These are phyloP conservation scores for Isatis tinctoria DNA, from an alignment of 345 rosid species.

Conservation along the genomic window DNA sequence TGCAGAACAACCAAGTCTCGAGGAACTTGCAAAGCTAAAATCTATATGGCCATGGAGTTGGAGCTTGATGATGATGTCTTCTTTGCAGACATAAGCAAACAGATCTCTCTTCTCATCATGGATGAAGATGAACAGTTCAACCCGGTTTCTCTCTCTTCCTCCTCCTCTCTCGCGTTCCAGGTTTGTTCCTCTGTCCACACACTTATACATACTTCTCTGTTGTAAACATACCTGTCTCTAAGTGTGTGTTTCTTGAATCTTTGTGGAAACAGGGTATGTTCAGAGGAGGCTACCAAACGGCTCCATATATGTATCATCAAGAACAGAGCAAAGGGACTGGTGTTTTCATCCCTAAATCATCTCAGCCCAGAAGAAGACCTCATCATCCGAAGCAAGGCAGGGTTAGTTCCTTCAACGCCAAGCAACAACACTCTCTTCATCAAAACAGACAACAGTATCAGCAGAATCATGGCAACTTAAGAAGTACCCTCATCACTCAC, in stretches of 20 bases:
- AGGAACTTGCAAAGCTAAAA: neutral
- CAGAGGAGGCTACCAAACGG: conserved; percentile 40
- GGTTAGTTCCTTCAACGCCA: conserved; percentile 43
- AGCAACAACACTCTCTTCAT: conserved; percentile 35
- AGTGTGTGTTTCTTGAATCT: conserved; percentile 3
- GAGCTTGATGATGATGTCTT: conserved; percentile 87
- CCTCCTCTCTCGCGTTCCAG: conserved; percentile 60
- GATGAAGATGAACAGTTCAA: conserved; percentile 64
- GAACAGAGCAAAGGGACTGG: conserved; percentile 90
- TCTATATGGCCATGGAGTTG: conserved; percentile 56
- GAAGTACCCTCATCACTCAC: conserved; percentile 18
- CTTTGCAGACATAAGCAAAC: conserved; percentile 91
- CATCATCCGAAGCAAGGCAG: conserved; percentile 47
- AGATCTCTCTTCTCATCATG: conserved; percentile 88
- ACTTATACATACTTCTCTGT: neutral
- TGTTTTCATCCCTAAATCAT: conserved; percentile 72
- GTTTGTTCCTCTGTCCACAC: conserved; percentile 31
- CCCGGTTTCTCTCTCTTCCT: conserved; percentile 38
- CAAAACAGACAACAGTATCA: conserved; percentile 27
- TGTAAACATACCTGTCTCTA: neutral
- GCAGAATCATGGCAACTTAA: conserved; percentile 36
- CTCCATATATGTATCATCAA: conserved; percentile 45
- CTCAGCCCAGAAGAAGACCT: conserved; percentile 62
- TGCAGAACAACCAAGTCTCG: conserved; percentile 4
- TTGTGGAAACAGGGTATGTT: conserved; percentile 42